phyloP scores from a whole-genome alignment of 2,329 filamentous ascomycete species.

The Cladosporium phlei region DNA sequence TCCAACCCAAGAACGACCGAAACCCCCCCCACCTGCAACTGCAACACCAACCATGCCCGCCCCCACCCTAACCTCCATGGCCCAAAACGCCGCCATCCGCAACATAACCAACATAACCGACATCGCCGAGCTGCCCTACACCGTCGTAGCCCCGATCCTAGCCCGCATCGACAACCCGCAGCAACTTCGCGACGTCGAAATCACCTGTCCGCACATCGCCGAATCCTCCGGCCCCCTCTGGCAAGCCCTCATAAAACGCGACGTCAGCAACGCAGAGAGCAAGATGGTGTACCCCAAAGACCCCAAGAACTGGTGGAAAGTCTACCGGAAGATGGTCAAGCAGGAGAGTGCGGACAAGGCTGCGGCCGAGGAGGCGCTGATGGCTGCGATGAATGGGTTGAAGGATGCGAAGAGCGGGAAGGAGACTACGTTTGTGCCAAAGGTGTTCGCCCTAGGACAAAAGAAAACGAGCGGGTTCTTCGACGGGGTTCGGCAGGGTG shows the following conservation, averaged over 20 bases:
- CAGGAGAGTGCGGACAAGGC: constrained; percentile 35
- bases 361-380: constrained; percentile 29
- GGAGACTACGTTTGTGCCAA: constrained; percentile 37
- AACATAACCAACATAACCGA: constrained; percentile 53
- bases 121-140: constrained; percentile 67
- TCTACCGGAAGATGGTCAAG: constrained; percentile 56
- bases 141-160: constrained; percentile 63
- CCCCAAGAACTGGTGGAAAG: constrained; percentile 67
- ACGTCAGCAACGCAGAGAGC: constrained; percentile 64
- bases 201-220: constrained; percentile 69
- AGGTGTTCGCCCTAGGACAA: constrained; percentile 18
- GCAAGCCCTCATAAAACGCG: constrained; percentile 70
- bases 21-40: too few species aligned
- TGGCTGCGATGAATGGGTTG: constrained; percentile 56
- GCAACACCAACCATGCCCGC: constrained; percentile 24
- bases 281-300: constrained; percentile 63
- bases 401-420: constrained; percentile 53
- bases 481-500: constrained; percentile 17
- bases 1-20: too few species aligned
- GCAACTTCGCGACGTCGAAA: constrained; percentile 69
- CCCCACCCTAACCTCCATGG: constrained; percentile 36
- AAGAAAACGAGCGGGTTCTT: constrained; percentile 17
- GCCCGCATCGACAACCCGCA: constrained; percentile 64
- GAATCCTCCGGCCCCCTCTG: constrained; percentile 69
- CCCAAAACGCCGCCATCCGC: constrained; percentile 37